Percentiles rank a stretch among this genome's conserved stretches.
These are phyloP conservation scores for Trypanosoma cruzi DNA, from an alignment of 208 protist genomes.

Conservation along the genomic window DNA sequence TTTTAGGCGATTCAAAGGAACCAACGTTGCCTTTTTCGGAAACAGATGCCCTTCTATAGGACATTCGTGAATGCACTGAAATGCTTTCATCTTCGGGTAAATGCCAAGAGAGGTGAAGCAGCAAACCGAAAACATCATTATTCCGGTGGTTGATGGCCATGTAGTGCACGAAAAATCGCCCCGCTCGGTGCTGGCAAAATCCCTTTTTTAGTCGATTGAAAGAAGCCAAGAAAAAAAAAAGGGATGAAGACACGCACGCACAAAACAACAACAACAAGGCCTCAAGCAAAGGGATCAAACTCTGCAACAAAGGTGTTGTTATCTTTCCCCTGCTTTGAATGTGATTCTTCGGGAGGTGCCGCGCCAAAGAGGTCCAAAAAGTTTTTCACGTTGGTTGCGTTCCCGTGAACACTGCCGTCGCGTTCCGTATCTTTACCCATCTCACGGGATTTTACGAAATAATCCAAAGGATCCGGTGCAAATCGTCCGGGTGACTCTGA, in stretches of 20 bases:
- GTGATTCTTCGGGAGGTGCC: neutral
- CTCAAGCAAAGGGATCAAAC: slow-evolving; percentile 31
- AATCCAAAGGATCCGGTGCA: slow-evolving; percentile 5
- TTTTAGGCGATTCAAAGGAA: too few species aligned
- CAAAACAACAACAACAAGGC: neutral
- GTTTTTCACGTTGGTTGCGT: neutral
- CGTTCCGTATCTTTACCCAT: neutral
- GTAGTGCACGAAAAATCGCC: neutral
- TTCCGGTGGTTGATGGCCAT: too few species aligned
- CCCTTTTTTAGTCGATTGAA: neutral
- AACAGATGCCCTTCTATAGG: too few species aligned
- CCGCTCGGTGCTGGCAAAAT: neutral
- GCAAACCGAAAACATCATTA: neutral
- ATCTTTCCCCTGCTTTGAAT: neutral
- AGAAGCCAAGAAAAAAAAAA: neutral
- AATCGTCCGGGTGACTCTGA: neutral
- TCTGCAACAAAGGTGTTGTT: slow-evolving; percentile 21
- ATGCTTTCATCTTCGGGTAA: neutral
- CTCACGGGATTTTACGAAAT: neutral
- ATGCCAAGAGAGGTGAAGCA: neutral
- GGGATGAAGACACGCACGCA: neutral
- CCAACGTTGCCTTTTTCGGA: too few species aligned
- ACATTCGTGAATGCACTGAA: neutral
- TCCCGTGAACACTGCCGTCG: neutral
- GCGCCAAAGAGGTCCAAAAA: slow-evolving; percentile 3